Conservation (phyloP, 352 stramenopile species). For the Globisporangium megalacanthum region DNA sequence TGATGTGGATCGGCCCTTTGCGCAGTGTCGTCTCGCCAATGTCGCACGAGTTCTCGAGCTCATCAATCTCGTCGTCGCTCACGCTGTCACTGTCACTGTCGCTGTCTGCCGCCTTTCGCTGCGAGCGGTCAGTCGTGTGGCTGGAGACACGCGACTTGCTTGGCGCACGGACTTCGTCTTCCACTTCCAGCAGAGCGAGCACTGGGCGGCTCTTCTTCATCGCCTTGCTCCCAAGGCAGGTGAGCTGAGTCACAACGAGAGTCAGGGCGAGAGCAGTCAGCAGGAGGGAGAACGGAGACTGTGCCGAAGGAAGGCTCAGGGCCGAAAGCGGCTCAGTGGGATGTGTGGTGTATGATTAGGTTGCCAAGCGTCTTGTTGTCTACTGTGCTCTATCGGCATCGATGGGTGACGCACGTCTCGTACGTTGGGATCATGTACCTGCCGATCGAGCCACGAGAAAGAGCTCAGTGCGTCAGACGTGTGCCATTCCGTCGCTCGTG, state of each 20-base stretch:
- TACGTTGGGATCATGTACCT: slow-evolving; percentile 96
- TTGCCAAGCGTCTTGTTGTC: neutral
- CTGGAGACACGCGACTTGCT: slow-evolving; percentile 3
- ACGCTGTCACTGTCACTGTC: slow-evolving; percentile 7
- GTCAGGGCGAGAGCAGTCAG: too few relatives aligned
- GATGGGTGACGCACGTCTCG: slow-evolving; percentile 77
- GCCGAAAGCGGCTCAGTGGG: too few relatives aligned
- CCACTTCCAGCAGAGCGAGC: slow-evolving; percentile 15
- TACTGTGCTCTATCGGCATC: neutral
- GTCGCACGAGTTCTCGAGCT: slow-evolving; percentile 60
- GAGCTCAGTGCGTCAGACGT: neutral
- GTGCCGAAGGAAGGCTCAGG: neutral
- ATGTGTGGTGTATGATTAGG: neutral
- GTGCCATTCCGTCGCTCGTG: neutral
- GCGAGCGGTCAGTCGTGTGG: neutral
- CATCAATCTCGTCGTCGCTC: slow-evolving; percentile 23
- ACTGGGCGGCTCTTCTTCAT: slow-evolving; percentile 16
- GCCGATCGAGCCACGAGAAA: neutral
- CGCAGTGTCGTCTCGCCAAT: slow-evolving; percentile 70
- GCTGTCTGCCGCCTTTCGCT: slow-evolving; percentile 5
- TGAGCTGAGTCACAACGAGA: too few relatives aligned
- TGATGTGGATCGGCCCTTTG: slow-evolving; percentile 64
- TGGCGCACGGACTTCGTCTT: slow-evolving; percentile 14
- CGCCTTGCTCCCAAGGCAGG: neutral
- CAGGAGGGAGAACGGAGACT: neutral